phyloP scores from a whole-genome alignment of 2,329 filamentous ascomycete genomes.

The Rasamsonia emersonii region DNA sequence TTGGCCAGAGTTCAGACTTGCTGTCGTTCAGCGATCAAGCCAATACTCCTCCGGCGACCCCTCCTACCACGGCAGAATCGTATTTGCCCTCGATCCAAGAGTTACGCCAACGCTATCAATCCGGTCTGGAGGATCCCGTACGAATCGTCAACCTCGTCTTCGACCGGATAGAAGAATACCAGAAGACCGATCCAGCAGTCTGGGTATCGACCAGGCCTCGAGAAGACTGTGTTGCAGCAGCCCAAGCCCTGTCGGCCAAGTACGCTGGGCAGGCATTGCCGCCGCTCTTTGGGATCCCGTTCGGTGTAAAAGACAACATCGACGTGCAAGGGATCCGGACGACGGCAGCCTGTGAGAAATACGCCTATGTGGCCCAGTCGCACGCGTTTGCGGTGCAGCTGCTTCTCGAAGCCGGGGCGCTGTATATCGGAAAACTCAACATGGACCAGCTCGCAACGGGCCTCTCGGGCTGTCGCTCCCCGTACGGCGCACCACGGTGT shows the following conservation, averaged over 20 bases:
- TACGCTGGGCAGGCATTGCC: conserved; percentile 35
- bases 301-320: conserved; percentile 43
- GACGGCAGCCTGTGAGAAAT: conserved; percentile 40
- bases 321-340: conserved; percentile 38
- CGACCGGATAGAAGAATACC: conserved; percentile 42
- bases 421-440: conserved; percentile 51
- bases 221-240: conserved; percentile 33
- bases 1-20: conserved; percentile 18
- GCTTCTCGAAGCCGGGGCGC: conserved; percentile 43
- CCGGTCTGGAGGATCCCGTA: neutral
- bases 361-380: conserved; percentile 39
- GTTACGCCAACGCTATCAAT: neutral
- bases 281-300: conserved; percentile 43
- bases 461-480: conserved; percentile 50
- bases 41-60: conserved; percentile 6
- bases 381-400: conserved; percentile 41
- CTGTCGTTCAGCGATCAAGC: conserved; percentile 6
- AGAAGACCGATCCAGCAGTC: conserved; percentile 39
- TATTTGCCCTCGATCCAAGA: neutral
- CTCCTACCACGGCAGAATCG: conserved; percentile 4
- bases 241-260: conserved; percentile 31
- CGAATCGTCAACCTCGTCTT: conserved; percentile 25
- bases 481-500: conserved; percentile 49
- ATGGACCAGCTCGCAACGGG: conserved; percentile 57
- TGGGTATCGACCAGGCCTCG: conserved; percentile 42